Base-by-base conservation (phyloP, 176 grass and related monocot genomes). In the Otatea glauca region DNA sequence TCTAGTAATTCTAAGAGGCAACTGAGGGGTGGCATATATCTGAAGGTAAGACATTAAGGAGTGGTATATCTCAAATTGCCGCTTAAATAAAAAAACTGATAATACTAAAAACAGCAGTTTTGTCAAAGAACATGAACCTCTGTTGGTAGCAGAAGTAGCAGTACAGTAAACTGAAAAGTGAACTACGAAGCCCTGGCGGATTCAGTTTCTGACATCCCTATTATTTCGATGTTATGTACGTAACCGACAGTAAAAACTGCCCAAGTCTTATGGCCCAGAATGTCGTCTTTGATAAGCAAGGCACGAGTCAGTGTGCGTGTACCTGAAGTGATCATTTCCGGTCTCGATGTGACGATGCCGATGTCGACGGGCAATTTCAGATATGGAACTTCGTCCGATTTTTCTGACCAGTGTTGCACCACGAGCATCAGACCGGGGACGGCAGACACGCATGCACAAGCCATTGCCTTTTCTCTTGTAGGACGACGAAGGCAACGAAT, bases 401-500 rank as follows among this genome's bases (percentile, higher is more conserved):
- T 74, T 74, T 65, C 76, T 43, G 16, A 25, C 32, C 7, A 15
- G 13, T 2, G 62, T 61, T 80, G 58, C 32, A 18, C 49, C 56
- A 25, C 41, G 64, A 39, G 20, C 7, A 14, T 67, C 50, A 38
- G 23, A 9, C 60, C 58, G 29, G 35, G 74, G 41, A 37, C 18
- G 70, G 71, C 66, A 65, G 72, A 51, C 58, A 15, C 59, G 70
- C 81, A 83, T 15, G 81, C 68, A 47, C 29, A 8, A 3, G 11
- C 27, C 45, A 10, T 9, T 7, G 2, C 18, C 61, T 39, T 67
- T 0, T 44, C 20, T 21, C 43, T 59, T 20, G 35, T 4, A 4
- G 25, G 24, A 50, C 73, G 74, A 72, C 29, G 18, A 8, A 17
- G 70, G 65, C 78, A 21, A 34, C 45, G 70, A 73, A 34, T 29